A percentile compares a stretch with the other conserved stretches of the same genome.
phyloP scores from a whole-genome alignment of 805 yeast species.

The Scheffersomyces amazonensis region DNA sequence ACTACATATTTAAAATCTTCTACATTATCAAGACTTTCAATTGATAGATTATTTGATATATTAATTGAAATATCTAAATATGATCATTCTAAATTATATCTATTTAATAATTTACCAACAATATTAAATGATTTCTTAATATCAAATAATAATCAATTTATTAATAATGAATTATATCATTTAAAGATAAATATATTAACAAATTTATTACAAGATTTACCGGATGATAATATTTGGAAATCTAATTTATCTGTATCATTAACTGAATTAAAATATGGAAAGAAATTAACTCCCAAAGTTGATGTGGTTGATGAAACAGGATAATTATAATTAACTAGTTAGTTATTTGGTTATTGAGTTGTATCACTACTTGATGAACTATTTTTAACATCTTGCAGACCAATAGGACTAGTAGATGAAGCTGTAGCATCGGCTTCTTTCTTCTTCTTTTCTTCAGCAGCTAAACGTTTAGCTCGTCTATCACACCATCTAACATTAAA shows the following conservation, averaged over 20 bases:
- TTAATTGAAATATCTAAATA: conserved; percentile 17
- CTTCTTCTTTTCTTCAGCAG: conserved; percentile 5
- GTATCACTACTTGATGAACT: not conserved
- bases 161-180: conserved; percentile 21
- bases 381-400: too few relatives aligned
- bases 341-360: not conserved
- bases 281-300: conserved; percentile 16
- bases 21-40: conserved; percentile 13
- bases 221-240: conserved; percentile 18
- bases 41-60: conserved; percentile 19
- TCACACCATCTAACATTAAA: conserved; percentile 7
- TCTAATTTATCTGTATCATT: conserved; percentile 8
- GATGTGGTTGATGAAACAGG: conserved; percentile 20
- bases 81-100: conserved; percentile 14
- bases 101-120: conserved; percentile 22
- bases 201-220: conserved; percentile 17
- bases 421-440: conserved; percentile 5
- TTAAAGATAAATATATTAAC: conserved; percentile 19
- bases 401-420: too few relatives aligned
- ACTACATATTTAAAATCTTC: conserved; percentile 6
- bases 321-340: conserved; percentile 1
- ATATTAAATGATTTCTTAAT: conserved; percentile 18
- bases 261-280: conserved; percentile 19
- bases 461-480: conserved; percentile 6
- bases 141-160: conserved; percentile 9